phyloP scores from a whole-genome alignment of 176 grass and related monocot genomes.

The Guadua angustifolia region DNA sequence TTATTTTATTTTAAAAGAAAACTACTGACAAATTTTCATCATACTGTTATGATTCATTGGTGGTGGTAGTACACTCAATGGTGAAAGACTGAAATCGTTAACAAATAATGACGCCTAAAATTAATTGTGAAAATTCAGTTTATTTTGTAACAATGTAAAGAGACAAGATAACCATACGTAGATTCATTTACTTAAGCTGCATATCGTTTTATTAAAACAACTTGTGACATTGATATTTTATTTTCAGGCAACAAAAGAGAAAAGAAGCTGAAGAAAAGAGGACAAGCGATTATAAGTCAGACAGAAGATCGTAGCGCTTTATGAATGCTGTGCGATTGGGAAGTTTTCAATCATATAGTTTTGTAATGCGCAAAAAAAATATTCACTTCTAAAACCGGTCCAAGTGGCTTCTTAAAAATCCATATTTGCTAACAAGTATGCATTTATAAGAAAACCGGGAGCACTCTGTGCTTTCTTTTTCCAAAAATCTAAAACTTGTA shows the following conservation, averaged over 20 bases:
- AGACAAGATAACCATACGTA: background rate
- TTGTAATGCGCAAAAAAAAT: conserved; percentile 32
- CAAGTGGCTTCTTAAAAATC: background rate
- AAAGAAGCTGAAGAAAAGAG: conserved; percentile 84
- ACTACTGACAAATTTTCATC: background rate
- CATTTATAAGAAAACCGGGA: background rate
- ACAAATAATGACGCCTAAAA: background rate
- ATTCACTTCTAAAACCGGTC: background rate
- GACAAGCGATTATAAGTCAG: conserved; percentile 67
- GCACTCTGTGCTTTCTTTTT: background rate
- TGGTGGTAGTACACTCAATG: background rate
- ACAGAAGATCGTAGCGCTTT: conserved; percentile 60
- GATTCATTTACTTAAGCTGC: background rate
- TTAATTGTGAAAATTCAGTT: background rate
- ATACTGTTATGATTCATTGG: background rate
- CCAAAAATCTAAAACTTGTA: background rate
- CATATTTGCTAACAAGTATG: background rate
- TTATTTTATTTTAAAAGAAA: background rate
- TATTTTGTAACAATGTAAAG: background rate
- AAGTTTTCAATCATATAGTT: background rate
- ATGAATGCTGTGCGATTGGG: background rate
- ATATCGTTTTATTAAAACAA: background rate
- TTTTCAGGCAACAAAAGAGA: conserved; percentile 88
- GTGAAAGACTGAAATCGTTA: background rate
- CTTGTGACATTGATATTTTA: conserved; percentile 19